Percentiles rank a stretch among this genome's conserved stretches.
Evolutionary conservation across 805 yeast species (phyloP).

Genomic region (Clavispora vitiphila): DNA sequence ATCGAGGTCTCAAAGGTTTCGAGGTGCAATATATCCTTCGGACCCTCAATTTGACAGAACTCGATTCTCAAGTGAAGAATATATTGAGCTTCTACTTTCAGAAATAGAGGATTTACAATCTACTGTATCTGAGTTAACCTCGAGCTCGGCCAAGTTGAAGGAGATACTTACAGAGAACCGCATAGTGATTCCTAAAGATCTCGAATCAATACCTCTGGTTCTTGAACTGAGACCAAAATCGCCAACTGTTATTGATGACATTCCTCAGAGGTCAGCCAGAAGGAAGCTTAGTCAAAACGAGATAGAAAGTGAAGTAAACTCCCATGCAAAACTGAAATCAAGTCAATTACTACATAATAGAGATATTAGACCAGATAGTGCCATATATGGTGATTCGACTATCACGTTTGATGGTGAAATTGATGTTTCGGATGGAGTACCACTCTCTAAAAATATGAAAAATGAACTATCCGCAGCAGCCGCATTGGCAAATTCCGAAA

Average conservation of each 20-base stretch:
- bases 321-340: too few relatives aligned
- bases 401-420: conserved; percentile 11
- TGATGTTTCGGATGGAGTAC: conserved; percentile 7
- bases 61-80: conserved; percentile 23
- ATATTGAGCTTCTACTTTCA: conserved; percentile 29
- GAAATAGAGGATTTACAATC: conserved; percentile 33
- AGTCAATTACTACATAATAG: neutral
- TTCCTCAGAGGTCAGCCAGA: conserved; percentile 27
- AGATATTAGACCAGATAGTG: neutral
- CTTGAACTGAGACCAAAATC: neutral
- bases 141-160: conserved; percentile 1
- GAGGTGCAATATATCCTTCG: conserved; percentile 22
- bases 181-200: conserved; percentile 11
- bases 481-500: neutral
- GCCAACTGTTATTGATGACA: conserved; percentile 4
- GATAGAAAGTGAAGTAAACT: conserved; percentile 1
- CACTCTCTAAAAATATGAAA: conserved; percentile 7
- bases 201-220: neutral
- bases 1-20: conserved; percentile 1
- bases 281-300: conserved; percentile 5
- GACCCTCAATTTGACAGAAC: conserved; percentile 32
- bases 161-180: conserved; percentile 1
- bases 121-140: conserved; percentile 1
- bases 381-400: conserved; percentile 4
- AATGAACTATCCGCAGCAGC: conserved; percentile 7